phyloP scores from a whole-genome alignment of 371 early-diverging fungal genomes.

The Phascolomyces articulosus region DNA sequence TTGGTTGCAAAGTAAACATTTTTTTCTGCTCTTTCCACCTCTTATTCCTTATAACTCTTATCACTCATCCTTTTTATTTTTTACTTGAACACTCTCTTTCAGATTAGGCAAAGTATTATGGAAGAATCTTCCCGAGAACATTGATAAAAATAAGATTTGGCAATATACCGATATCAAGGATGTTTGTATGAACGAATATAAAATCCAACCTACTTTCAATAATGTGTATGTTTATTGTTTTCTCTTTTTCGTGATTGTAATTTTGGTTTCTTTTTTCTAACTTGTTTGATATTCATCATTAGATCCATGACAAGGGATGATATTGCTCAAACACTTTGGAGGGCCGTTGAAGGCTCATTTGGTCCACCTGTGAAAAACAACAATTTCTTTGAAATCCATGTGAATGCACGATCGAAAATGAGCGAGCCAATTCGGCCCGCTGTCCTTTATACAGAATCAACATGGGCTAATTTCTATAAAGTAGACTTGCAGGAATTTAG shows the following conservation, averaged over 20 bases:
- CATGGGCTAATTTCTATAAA: conserved; percentile 30
- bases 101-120: conserved; percentile 52
- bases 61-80: too few relatives aligned
- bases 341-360: conserved; percentile 10
- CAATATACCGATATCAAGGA: conserved; percentile 39
- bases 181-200: conserved; percentile 32
- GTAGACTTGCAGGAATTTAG: conserved; percentile 25
- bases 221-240: conserved; percentile 29
- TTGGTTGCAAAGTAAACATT: conserved; percentile 41
- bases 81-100: too few relatives aligned
- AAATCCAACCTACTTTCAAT: conserved; percentile 37
- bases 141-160: conserved; percentile 31
- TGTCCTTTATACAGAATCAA: conserved; percentile 33
- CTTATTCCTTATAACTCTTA: too few relatives aligned
- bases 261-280: too few relatives aligned
- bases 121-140: conserved; percentile 19
- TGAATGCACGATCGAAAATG: conserved; percentile 34
- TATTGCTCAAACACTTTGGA: background rate
- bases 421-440: conserved; percentile 20
- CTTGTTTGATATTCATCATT: too few relatives aligned
- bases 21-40: too few relatives aligned
- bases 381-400: conserved; percentile 42
- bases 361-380: conserved; percentile 6
- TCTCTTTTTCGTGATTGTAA: too few relatives aligned
- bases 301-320: conserved; percentile 33